phyloP scores from a whole-genome alignment of 2,329 filamentous ascomycete species.

The Aureobasidium leucospermi region DNA sequence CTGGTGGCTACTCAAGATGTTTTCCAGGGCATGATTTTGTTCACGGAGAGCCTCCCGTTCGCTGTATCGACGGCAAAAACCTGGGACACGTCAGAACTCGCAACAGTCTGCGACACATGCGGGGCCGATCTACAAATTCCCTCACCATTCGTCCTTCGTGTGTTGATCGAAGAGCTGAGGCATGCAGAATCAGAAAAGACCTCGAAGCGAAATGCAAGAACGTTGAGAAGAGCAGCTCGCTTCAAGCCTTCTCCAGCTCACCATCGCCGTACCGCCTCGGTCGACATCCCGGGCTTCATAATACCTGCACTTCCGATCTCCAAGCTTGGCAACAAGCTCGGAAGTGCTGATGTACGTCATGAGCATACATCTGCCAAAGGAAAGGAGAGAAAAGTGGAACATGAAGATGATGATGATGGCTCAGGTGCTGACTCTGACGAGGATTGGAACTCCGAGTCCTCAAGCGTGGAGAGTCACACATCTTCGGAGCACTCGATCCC shows the following conservation, averaged over 20 bases:
- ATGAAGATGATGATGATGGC: neutral
- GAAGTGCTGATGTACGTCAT: no score
- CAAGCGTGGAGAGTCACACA: neutral
- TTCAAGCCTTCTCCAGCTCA: neutral
- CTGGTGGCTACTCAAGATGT: slow-evolving; percentile 3
- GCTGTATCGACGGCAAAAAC: slow-evolving; percentile 6
- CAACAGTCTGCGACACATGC: neutral
- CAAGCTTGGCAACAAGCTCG: no score
- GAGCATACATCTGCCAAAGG: no score
- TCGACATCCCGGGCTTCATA: neutral
- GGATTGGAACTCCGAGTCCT: neutral
- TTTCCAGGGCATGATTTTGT: neutral
- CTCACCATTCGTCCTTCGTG: neutral
- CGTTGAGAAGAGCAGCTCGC: neutral
- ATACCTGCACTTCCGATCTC: no score
- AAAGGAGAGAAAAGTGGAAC: neutral
- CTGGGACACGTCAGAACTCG: neutral
- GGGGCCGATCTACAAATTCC: neutral
- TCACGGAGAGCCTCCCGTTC: slow-evolving; percentile 4
- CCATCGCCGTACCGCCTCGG: neutral
- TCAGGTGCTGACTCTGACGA: neutral
- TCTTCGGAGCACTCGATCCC: neutral
- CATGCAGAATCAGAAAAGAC: neutral
- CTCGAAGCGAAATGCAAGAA: neutral
- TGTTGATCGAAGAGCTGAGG: neutral